phyloP scores from a whole-genome alignment of 257 asterid genomes.

The Penstemon barbatus region DNA sequence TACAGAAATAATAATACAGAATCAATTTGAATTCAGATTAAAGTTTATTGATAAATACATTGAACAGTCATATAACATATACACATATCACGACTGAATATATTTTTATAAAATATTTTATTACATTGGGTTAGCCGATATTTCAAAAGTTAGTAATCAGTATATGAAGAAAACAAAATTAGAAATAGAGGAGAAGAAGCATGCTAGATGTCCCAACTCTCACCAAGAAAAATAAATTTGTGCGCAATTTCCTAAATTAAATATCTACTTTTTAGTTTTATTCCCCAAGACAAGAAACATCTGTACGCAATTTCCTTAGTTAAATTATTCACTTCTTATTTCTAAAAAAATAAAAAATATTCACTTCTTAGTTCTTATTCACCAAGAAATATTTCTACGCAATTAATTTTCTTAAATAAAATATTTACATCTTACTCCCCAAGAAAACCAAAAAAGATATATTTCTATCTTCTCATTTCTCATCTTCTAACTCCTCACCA shows the following conservation, averaged over 20 bases:
- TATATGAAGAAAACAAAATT: not conserved
- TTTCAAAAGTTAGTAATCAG: too few relatives aligned
- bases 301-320: not conserved
- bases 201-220: not conserved
- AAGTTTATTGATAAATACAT: too few relatives aligned
- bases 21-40: too few relatives aligned
- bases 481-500: constrained; percentile 24
- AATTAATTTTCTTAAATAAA: too few relatives aligned
- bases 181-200: not conserved
- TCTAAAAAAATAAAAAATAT: too few relatives aligned
- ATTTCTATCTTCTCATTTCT: constrained; percentile 7
- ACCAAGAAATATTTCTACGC: not conserved
- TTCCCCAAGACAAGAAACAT: not conserved
- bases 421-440: too few relatives aligned
- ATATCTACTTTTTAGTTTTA: not conserved
- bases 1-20: too few relatives aligned
- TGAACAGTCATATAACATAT: too few relatives aligned
- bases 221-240: not conserved
- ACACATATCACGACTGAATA: too few relatives aligned
- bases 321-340: not conserved
- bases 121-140: too few relatives aligned
- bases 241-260: not conserved
- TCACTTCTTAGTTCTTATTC: not conserved
- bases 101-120: too few relatives aligned
- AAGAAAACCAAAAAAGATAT: not conserved